phyloP scores from a whole-genome alignment of 192 early-diverging fungal species.

The Borealophlyctis nickersoniae region DNA sequence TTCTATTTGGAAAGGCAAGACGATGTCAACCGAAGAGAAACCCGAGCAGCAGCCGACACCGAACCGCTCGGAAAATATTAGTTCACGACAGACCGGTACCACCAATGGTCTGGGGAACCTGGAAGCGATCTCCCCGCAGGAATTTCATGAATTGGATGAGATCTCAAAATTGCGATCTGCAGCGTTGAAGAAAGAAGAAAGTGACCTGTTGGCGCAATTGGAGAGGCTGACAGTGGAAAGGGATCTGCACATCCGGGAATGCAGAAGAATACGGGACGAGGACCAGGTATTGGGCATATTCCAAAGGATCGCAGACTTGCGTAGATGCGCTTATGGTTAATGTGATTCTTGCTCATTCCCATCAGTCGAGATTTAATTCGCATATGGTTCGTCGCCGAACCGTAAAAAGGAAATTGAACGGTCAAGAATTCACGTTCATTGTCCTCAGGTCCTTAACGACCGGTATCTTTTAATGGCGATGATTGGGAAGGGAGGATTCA shows the following conservation, averaged over 20 bases:
- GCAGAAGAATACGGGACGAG: slow-evolving; percentile 24
- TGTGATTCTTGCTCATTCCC: too few species aligned
- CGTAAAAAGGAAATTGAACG: too few species aligned
- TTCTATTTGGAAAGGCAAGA: too few species aligned
- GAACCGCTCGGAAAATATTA: too few species aligned
- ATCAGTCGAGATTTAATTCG: slow-evolving; percentile 23
- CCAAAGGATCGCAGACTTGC: too few species aligned
- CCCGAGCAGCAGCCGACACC: too few species aligned
- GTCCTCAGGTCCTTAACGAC: slow-evolving; percentile 12
- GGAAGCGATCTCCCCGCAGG: slow-evolving; percentile 7
- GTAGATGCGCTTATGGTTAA: too few species aligned
- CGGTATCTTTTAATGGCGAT: slow-evolving; percentile 27
- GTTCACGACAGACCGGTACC: too few species aligned
- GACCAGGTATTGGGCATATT: slow-evolving; percentile 4
- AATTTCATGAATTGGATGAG: slow-evolving; percentile 22
- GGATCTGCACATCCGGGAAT: slow-evolving; percentile 19
- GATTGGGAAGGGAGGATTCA: slow-evolving; percentile 33
- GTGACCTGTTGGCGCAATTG: slow-evolving; percentile 9
- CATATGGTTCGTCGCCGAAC: slow-evolving; percentile 12
- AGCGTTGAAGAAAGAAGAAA: slow-evolving; percentile 26
- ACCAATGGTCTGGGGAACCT: too few species aligned
- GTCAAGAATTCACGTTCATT: too few species aligned
- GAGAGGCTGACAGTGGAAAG: slow-evolving; percentile 15
- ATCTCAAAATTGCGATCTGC: slow-evolving; percentile 24
- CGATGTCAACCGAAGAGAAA: too few species aligned